Base-by-base conservation (phyloP, 257 asterid genomes). In the Echites panduratus region DNA sequence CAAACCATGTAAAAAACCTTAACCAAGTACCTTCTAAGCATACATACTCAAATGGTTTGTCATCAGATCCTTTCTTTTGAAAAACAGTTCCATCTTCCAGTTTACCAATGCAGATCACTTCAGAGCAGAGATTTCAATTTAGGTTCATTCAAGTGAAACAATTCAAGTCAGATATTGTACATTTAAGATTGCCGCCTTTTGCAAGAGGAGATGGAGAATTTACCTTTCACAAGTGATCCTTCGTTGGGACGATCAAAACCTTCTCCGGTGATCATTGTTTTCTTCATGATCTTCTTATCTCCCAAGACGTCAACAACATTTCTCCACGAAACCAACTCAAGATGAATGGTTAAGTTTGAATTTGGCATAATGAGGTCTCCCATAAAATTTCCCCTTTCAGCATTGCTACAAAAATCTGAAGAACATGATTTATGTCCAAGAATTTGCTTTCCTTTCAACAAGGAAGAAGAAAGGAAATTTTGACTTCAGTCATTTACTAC, bases 271-370 rank as follows among this genome's bases (percentile, higher is more conserved):
- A 82, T 82, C 67, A 35, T 76, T 75, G 79, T 64, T 76, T 83
- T 85, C 81, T 88, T 88, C 13, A 86, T 71, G 40, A 88, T 68
- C 64, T 74, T 85, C 67, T 81, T 69, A 73, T 86, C 90, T 69
- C 90, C 91, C 52, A 4, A 45, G 70, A 86, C 73, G 61, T 86
- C 89, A 45, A 85, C 73, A n/a, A 86, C 85, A 54, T 67, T 71
- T 72, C 75, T 85, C 95, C 95, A 88, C 3, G 88, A 85, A 27
- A 85, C 35, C 72, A 88, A 70, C 66, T 88, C 90, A 66, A 88
- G 84, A 72, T 75, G 65, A 76, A 88, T 80, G 79, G 56, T 79
- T 81, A 86, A 48, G 69, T 82, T 75, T 43, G 78, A 78, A 65
- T 76, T 77, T n/a, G 72, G 67, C 54, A 75, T 81, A 13, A 52